Conservation (phyloP, 2,329 filamentous ascomycete genomes). For the Aaosphaeria arxii region DNA sequence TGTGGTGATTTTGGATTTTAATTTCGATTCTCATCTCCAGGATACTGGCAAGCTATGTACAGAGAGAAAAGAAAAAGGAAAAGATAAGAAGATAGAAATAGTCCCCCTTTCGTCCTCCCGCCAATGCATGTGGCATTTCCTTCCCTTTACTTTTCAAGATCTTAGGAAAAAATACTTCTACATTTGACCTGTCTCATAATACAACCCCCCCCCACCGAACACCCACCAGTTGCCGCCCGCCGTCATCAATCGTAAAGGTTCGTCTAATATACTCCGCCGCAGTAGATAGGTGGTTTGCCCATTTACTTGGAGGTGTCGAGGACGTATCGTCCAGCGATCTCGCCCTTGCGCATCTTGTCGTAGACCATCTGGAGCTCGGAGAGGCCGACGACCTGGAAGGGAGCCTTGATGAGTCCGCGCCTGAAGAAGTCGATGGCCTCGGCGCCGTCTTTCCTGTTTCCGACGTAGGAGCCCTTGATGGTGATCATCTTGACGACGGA, state of each 20-base stretch:
- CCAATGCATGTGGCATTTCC: too few species aligned
- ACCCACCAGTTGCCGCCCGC: too few species aligned
- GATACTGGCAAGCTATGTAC: too few species aligned
- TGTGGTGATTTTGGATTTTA: not conserved
- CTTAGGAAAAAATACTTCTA: too few species aligned
- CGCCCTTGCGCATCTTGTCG: constrained; percentile 63
- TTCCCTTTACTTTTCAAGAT: too few species aligned
- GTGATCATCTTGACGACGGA: constrained; percentile 86
- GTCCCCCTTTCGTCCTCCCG: too few species aligned
- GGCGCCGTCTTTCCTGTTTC: constrained; percentile 81
- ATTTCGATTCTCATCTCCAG: not conserved
- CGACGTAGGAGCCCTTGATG: constrained; percentile 92
- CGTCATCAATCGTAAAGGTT: too few species aligned
- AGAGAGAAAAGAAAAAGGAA: too few species aligned
- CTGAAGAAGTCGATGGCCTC: constrained; percentile 91
- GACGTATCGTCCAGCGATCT: constrained; percentile 76
- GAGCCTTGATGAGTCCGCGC: constrained; percentile 79
- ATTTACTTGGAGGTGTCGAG: constrained; percentile 59
- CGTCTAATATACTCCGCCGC: too few species aligned
- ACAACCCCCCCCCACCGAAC: too few species aligned
- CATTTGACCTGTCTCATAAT: too few species aligned
- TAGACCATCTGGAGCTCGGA: constrained; percentile 79
- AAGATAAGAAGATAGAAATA: too few species aligned
- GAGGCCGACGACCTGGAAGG: constrained; percentile 81
- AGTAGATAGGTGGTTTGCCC: not conserved